A percentile compares a stretch with the other conserved stretches of the same genome.
phyloP scores from a whole-genome alignment of 495 filamentous ascomycete genomes.

The Sphaerosporella brunnea region DNA sequence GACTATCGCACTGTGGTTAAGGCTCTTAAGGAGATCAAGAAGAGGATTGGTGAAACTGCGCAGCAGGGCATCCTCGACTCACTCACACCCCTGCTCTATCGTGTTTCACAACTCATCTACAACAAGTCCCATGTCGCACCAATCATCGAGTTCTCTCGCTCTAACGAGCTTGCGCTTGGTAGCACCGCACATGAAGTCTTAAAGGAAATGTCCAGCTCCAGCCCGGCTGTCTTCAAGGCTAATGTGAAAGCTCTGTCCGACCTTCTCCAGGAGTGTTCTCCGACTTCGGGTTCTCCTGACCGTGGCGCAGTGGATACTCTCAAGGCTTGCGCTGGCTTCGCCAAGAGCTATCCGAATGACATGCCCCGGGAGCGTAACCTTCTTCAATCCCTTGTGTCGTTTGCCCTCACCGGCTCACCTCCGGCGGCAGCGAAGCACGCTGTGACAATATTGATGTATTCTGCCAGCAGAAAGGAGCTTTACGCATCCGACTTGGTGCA shows the following conservation, averaged over 20 bases:
- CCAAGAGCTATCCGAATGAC: slow-evolving; percentile 64
- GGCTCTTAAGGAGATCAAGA: slow-evolving; percentile 74
- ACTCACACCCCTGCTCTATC: slow-evolving; percentile 65
- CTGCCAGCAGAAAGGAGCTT: slow-evolving; percentile 66
- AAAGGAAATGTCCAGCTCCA: slow-evolving; percentile 76
- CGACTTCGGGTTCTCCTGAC: slow-evolving; percentile 42
- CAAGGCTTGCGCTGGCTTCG: slow-evolving; percentile 82
- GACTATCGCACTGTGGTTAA: slow-evolving; percentile 83
- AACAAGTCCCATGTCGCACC: slow-evolving; percentile 85
- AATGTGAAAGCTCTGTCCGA: slow-evolving; percentile 87
- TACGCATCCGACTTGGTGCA: slow-evolving; percentile 67
- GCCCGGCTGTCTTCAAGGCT: slow-evolving; percentile 74
- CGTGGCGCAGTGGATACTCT: slow-evolving; percentile 62
- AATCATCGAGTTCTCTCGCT: slow-evolving; percentile 70
- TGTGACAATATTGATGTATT: slow-evolving; percentile 62
- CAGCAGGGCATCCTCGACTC: slow-evolving; percentile 56
- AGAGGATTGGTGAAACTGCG: slow-evolving; percentile 46
- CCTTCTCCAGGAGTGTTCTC: slow-evolving; percentile 61
- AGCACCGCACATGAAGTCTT: slow-evolving; percentile 72
- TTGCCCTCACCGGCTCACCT: slow-evolving; percentile 64
- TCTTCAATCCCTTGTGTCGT: slow-evolving; percentile 56
- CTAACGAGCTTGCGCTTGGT: slow-evolving; percentile 59
- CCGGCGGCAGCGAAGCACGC: slow-evolving; percentile 81
- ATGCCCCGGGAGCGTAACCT: slow-evolving; percentile 77
- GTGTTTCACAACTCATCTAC: slow-evolving; percentile 65